Conservation (phyloP, 2,329 filamentous ascomycete genomes). For the Aspergillus unguis region DNA sequence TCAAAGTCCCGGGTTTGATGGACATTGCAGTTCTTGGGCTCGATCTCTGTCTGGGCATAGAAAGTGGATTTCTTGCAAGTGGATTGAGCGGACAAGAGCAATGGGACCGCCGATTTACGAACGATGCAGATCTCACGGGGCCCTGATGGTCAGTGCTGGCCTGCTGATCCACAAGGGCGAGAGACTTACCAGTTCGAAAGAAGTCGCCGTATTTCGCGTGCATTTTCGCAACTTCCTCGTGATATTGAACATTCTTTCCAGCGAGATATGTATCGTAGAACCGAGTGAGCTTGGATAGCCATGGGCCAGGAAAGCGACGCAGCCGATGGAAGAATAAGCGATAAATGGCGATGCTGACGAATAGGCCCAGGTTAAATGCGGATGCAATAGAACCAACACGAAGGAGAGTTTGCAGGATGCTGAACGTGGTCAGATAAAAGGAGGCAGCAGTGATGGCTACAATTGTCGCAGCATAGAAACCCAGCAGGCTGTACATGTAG, state of each 20-base stretch:
- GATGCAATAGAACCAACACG: background rate
- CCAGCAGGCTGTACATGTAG: slow-evolving; percentile 2
- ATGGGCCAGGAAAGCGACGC: slow-evolving; percentile 25
- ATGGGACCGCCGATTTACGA: background rate
- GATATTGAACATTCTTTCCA: slow-evolving; percentile 14
- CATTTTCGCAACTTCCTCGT: slow-evolving; percentile 16
- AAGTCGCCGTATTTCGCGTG: slow-evolving; percentile 28
- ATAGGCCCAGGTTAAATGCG: slow-evolving; percentile 1
- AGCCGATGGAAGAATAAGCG: slow-evolving; percentile 27
- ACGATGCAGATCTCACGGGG: slow-evolving; percentile 1
- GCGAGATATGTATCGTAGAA: slow-evolving; percentile 19
- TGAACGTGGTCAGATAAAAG: background rate
- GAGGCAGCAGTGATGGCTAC: background rate
- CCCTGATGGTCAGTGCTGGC: background rate
- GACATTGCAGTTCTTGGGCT: background rate
- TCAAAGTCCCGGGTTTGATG: slow-evolving; percentile 14
- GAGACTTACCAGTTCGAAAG: slow-evolving; percentile 24
- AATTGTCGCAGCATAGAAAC: background rate
- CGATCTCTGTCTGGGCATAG: background rate
- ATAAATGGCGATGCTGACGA: slow-evolving; percentile 25
- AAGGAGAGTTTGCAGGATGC: background rate
- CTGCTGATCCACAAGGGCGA: background rate
- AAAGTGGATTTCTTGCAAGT: background rate
- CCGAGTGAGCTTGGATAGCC: slow-evolving; percentile 19
- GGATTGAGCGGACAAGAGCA: background rate